A percentile compares a stretch with the other conserved stretches of the same genome.
Conservation (phyloP, 148 eudicot genomes). For the Bassia scoparia region DNA sequence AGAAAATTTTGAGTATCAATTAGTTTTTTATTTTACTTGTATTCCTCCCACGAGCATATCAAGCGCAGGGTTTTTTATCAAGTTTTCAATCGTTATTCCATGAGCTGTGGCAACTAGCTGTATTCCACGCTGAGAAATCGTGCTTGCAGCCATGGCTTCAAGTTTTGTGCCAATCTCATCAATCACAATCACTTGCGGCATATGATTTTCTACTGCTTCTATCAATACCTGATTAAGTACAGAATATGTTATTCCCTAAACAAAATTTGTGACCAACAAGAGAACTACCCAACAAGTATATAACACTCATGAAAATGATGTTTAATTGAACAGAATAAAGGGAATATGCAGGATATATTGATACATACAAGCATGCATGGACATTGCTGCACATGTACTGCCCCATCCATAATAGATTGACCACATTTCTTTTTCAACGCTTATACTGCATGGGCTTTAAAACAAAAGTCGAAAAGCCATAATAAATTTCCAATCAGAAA, state of each 20-base stretch:
- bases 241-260: conserved; percentile 7
- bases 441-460: not conserved
- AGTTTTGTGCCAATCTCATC: conserved; percentile 99
- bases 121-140: conserved; percentile 96
- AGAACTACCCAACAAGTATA: not conserved
- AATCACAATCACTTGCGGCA: conserved; percentile 97
- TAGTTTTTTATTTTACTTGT: conserved; percentile 47
- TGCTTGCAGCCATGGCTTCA: conserved; percentile 96
- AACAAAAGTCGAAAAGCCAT: not conserved
- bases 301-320: not conserved
- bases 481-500: conserved; percentile 3
- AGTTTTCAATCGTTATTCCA: conserved; percentile 89
- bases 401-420: not conserved
- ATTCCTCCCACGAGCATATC: conserved; percentile 99
- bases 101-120: conserved; percentile 99
- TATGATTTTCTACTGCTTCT: conserved; percentile 98
- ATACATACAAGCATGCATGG: not conserved
- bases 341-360: not conserved
- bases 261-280: not conserved
- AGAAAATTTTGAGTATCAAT: not conserved
- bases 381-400: not conserved
- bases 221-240: conserved; percentile 61
- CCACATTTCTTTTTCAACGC: not conserved
- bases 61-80: conserved; percentile 84
- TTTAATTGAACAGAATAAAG: not conserved